Evolutionary conservation across 139 green algal genomes (phyloP), one percentile per base, ranked within the genome.

Genomic region (Tetraselmis striata): DNA sequence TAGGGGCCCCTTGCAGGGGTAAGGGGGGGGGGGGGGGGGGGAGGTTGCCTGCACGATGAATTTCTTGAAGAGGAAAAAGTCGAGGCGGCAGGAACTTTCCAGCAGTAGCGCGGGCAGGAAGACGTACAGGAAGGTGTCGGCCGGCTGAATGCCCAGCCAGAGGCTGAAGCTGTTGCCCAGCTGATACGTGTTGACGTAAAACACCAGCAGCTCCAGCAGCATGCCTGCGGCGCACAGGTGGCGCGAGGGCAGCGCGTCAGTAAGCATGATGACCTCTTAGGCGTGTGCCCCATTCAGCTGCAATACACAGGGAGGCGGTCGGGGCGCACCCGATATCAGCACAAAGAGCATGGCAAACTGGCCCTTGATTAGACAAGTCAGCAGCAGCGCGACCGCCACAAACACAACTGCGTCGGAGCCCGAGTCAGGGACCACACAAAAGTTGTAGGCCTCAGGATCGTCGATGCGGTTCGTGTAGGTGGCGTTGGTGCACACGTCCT

Each of bases 21-120:
- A n/a, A n/a, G n/a, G n/a, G n/a, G n/a, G n/a, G n/a, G n/a, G n/a
- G n/a, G n/a, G n/a, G n/a, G n/a, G 45, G 45, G 45, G 45, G 5
- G 45, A 67, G 5, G 11, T 5, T 18, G 18, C 45, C 45, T 67
- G 45, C 45, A 67, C 45, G 45, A 67, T 67, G 18, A 67, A 67
- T 18, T 96, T 95, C 2, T 92, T 91, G 77, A 98, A 94, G 81
- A 97, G 88, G 87, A 93, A 98, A 77, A 94, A 97, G 83, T 98
- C 94, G 5, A 98, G 95, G 0, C 90, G 83, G n/a, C 93, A 84
- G 0, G 90, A 86, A 23, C 88, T 82, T 74, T 95, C 92, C 67
- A 94, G 78, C 28, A 94, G 79, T 81, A 94, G 84, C 5, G 92
- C 91, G 22, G 94, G 94, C 83, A 98, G 85, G 83, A 98, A 98